Conservation (phyloP, 352 stramenopile genomes). For the Phytophthora pseudosyringae region DNA sequence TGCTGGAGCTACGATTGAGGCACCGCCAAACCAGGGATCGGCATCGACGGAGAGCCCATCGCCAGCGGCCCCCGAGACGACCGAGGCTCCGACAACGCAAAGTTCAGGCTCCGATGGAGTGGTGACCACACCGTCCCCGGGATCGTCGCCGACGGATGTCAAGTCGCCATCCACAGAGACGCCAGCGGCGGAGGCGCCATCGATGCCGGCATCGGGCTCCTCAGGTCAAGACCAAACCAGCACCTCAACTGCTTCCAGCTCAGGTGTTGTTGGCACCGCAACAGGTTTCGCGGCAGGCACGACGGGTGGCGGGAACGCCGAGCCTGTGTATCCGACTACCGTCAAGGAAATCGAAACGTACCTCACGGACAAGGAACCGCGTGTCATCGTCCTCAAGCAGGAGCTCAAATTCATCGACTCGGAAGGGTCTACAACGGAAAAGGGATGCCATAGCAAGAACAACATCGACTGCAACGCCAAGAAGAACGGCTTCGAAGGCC, state of each 20-base stretch:
- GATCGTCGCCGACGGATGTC: background rate
- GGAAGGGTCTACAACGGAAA: slow-evolving; percentile 51
- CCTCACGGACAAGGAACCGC: slow-evolving; percentile 37
- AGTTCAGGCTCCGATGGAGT: background rate
- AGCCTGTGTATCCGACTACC: slow-evolving; percentile 45
- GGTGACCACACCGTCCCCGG: background rate
- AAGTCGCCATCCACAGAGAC: background rate
- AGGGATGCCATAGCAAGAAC: slow-evolving; percentile 44
- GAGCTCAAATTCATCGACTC: slow-evolving; percentile 50
- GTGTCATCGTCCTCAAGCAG: slow-evolving; percentile 59
- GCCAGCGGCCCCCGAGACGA: background rate
- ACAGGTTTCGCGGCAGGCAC: slow-evolving; percentile 25
- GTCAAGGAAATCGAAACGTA: slow-evolving; percentile 48
- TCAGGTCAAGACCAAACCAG: background rate
- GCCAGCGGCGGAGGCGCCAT: background rate
- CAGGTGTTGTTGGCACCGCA: slow-evolving; percentile 7
- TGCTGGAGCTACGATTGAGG: background rate
- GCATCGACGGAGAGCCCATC: background rate
- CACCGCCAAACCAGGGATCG: background rate
- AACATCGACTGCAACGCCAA: slow-evolving; percentile 49
- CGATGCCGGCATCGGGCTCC: background rate
- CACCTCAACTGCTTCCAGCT: slow-evolving; percentile 6
- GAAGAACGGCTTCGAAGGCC: slow-evolving; percentile 52
- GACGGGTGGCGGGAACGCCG: slow-evolving; percentile 42
- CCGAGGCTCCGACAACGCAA: background rate